Base-by-base conservation (phyloP, 2,329 filamentous ascomycete species). In the Zalaria obscura region DNA sequence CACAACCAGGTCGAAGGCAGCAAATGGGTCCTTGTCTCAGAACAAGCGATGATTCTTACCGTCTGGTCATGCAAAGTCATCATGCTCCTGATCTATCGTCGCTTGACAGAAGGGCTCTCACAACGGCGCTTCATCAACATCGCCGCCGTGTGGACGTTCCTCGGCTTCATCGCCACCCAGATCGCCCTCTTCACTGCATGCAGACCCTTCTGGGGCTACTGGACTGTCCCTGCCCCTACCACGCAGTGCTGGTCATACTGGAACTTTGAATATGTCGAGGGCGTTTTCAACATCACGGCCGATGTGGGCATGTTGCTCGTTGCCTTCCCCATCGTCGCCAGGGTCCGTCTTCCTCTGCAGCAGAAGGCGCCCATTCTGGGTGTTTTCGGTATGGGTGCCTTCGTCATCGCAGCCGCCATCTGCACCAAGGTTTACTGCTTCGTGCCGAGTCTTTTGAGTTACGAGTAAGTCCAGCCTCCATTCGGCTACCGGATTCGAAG, bases 21-120 rank as follows among this genome's bases (percentile, higher is more conserved):
- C 36, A 80, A 80, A 63, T 69, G 75, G 61, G 75, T 78, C 1
- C 62, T 78, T 32, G 68, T 77, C 5, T 70, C 73, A 3, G 76
- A 80, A 48, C 72, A 79, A 53, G 69, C 73, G 47, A 76, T 78
- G 55, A 60, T 75, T 27, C 53, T 72, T 37, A 68, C 67, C 9
- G 66, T 67, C 28, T 75, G 69, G 67, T 54, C 61, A 0, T 63
- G 70, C 47, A 75, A 75, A 50, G 52, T 60, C 10, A 73, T 69
- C 47, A 55, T 75, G 37, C 48, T 74, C 29, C 52, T 73, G 40
- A 63, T 73, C 58, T 75, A 73, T 47, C 58, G 65, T 48, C 66
- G 68, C 33, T 53, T 74, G 36, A 71, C 70, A 0, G 61, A 63
- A 45, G 69, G 66, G 44, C 54, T 69, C 35, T 60, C 56, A 28